Base-by-base conservation (phyloP, 2,329 filamentous ascomycete genomes). In the Hymenoscyphus scutula region DNA sequence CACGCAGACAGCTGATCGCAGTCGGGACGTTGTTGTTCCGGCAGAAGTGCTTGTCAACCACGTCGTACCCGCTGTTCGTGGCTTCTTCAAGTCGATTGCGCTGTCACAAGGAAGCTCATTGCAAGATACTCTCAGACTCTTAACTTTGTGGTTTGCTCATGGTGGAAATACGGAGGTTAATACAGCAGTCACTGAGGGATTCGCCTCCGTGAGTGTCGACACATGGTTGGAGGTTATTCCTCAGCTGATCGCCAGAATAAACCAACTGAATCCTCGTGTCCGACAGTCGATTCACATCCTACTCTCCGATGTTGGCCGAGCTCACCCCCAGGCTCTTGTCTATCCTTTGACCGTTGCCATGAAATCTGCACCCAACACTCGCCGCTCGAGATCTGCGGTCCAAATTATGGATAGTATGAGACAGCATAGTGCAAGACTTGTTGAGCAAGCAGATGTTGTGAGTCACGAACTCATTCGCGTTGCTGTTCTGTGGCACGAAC, bases 141-240 rank as follows among this genome's bases (percentile, higher is more conserved):
- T 99, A 53, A 98, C 95, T 0, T 79, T 99, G 8, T 99, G 95
- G 95, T 98, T 99, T 75, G 89, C 90, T 3, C 92, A 99, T 72
- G 95, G 95, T 59, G 91, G 92, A 25, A 88, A 92, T 72, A 81
- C 86, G 30, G 94, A 98, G 68, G 96, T 99, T 65, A 97, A 94
- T 71, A 80, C 84, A 17, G 91, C 90, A 17, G 91, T 99, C 27
- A 92, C 88, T 0, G 93, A 98, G 73, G 95, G 96, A 5, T 96
- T 97, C 67, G 84, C 89, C 0, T 90, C 90, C 41, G 92, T 99
- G 68, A 97, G 91, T 72, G 91, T 99, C 61, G 95, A 99, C 76
- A 98, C 94, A 0, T 99, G 95, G 96, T 85, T 99, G 19, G 93
- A 98, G 73, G 96, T 99, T 58, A 97, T 98, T 67, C 95, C 95